A percentile compares a stretch with the other conserved stretches of the same genome.
Conservation (phyloP, 1,284 basidiomycete species). For the Phellinidium pouzarii region DNA sequence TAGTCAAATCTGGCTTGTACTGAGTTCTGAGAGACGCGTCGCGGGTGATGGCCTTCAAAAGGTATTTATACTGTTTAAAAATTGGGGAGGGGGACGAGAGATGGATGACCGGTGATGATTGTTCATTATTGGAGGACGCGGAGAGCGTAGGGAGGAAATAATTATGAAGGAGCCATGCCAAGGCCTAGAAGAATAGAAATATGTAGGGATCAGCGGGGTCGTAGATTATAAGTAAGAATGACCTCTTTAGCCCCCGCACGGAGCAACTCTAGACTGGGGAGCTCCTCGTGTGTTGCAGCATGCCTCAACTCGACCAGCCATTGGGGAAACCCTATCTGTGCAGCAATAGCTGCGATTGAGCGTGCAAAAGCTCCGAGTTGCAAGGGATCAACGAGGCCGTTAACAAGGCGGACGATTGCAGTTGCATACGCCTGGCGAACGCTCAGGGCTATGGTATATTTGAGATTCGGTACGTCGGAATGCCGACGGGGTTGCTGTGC, state of each 20-base stretch:
- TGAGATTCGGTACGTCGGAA: constrained; percentile 10
- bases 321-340: constrained; percentile 77
- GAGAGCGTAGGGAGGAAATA: constrained; percentile 75
- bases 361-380: constrained; percentile 85
- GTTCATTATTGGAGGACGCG: constrained; percentile 35
- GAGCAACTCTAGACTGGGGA: constrained; percentile 80
- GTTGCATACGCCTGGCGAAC: constrained; percentile 67
- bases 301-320: constrained; percentile 95
- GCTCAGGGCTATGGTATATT: constrained; percentile 31
- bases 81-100: constrained; percentile 45
- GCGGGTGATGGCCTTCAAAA: constrained; percentile 53
- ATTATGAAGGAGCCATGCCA: constrained; percentile 74
- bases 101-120: constrained; percentile 24
- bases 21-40: constrained; percentile 53
- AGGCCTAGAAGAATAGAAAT: constrained; percentile 39
- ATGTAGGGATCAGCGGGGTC: not conserved
- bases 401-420: constrained; percentile 85
- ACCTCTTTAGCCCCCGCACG: constrained; percentile 73
- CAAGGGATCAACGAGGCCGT: constrained; percentile 90
- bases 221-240: constrained; percentile 4
- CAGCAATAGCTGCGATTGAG: constrained; percentile 85
- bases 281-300: constrained; percentile 92
- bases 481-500: not conserved
- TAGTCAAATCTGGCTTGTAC: constrained; percentile 43
- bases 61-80: constrained; percentile 61